Evolutionary conservation across 73 alveolate genomes (phyloP), one percentile per base, ranked within the genome.

Genomic region (Paramecium sexaurelia): DNA sequence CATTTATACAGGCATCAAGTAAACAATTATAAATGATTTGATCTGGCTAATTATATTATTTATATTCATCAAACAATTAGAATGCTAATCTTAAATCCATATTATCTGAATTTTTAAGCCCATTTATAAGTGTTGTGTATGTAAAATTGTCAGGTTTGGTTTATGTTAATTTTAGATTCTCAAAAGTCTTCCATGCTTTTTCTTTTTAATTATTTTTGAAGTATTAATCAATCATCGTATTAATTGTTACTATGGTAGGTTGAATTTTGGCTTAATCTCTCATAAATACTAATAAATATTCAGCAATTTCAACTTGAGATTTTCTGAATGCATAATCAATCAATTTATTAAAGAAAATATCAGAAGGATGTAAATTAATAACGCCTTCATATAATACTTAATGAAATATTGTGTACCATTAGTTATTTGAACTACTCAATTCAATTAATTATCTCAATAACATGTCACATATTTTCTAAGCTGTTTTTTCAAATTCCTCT

Each of bases 1-100:
- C 94, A 93, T 84, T 89, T 36, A 97, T 93, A 88, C 99, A 97
- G 36, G 98, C 98, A 67, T 97, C 99, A 71, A 97, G 93, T 13
- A 97, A 93, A 87, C 99, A 97, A 82, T 97, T 97, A 91, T 95
- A 97, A 55, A 97, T 86, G 20, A 97, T 96, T 91, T 97, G 97
- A 95, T 97, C 99, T 6, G 99, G 99, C 57, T 93, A 40, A 92
- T 40, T 24, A 22, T 39, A 51, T 51, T 92, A 43, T 45, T 85
- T 75, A 24, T 75, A 75, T 75, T 75, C 89, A 7, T 75, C 89
- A 75, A 75, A 75, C 9, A 75, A 29, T 75, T n/a, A 75, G 11
- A 75, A 75, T 75, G 89, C 89, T 11, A 75, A 75, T 75, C 39
- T 75, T 17, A 75, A 37, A 75, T 75, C 89, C 66, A 75, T 37